These are phyloP conservation scores for Albugo laibachii DNA, from an alignment of 352 stramenopile species.

Conservation along the genomic window DNA sequence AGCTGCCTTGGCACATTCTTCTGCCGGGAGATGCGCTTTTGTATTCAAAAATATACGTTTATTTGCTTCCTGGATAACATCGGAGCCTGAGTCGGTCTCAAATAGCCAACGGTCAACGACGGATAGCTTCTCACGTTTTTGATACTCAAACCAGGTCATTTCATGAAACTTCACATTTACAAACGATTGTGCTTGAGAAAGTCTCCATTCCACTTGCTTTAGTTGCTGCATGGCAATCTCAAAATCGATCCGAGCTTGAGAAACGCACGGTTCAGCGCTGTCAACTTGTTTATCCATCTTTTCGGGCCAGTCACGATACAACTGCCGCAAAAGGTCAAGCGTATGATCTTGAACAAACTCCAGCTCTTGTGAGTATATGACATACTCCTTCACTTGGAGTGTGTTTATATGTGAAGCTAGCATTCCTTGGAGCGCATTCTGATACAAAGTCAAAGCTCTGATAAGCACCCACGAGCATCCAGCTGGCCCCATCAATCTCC, in stretches of 20 bases:
- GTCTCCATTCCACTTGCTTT: conserved; percentile 14
- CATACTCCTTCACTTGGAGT: too few relatives aligned
- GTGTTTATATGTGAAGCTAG: too few relatives aligned
- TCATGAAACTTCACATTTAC: conserved; percentile 18
- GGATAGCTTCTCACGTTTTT: conserved; percentile 19
- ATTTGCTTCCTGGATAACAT: not conserved
- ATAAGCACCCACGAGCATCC: too few relatives aligned
- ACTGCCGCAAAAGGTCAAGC: too few relatives aligned
- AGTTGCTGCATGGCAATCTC: conserved; percentile 19
- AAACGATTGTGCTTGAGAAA: conserved; percentile 13
- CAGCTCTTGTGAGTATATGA: too few relatives aligned
- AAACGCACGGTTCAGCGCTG: not conserved
- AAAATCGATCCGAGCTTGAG: conserved; percentile 7
- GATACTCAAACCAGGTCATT: conserved; percentile 47
- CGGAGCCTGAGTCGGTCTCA: conserved; percentile 12
- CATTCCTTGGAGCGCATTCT: too few relatives aligned
- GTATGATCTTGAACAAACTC: too few relatives aligned
- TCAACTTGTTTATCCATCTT: not conserved
- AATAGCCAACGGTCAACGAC: conserved; percentile 58
- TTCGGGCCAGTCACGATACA: too few relatives aligned
- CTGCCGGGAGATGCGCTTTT: conserved; percentile 12
- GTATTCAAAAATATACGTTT: conserved; percentile 1
- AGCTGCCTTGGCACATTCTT: conserved; percentile 12
- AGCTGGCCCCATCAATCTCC: too few relatives aligned
- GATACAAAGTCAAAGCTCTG: too few relatives aligned